phyloP scores from a whole-genome alignment of 139 green algal species.

The Coelastrella sp. region DNA sequence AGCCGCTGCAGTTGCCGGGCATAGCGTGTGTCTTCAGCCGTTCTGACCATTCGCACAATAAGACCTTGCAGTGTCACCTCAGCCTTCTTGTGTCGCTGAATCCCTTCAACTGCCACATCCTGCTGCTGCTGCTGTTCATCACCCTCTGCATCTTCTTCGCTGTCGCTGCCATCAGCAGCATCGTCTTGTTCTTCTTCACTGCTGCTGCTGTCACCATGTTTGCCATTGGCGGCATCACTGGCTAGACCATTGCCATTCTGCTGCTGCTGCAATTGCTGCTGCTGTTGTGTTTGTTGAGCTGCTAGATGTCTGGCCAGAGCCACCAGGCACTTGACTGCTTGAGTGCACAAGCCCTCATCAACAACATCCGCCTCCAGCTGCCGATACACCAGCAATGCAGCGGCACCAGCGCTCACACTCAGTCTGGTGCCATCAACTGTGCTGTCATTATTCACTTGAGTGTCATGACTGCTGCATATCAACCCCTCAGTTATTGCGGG shows the following conservation, averaged over 20 bases:
- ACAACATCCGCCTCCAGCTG: slow-evolving; percentile 75
- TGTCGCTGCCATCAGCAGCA: slow-evolving; percentile 3
- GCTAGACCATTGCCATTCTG: neutral
- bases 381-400: slow-evolving; percentile 70
- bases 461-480: slow-evolving; percentile 4
- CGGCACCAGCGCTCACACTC: slow-evolving; percentile 23
- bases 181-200: neutral
- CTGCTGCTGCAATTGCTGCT: slow-evolving; percentile 22
- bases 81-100: neutral
- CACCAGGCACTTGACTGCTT: slow-evolving; percentile 88
- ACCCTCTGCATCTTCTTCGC: slow-evolving; percentile 44
- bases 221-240: neutral
- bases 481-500: slow-evolving; percentile 53
- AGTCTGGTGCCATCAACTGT: neutral
- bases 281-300: slow-evolving; percentile 25
- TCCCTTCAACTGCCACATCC: neutral
- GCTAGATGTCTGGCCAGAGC: slow-evolving; percentile 67
- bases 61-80: slow-evolving; percentile 75
- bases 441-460: neutral
- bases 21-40: slow-evolving; percentile 76
- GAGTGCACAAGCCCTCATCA: slow-evolving; percentile 81
- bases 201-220: neutral
- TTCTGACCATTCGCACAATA: slow-evolving; percentile 70
- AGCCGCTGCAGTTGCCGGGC: slow-evolving; percentile 60
- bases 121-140: slow-evolving; percentile 13